These are phyloP conservation scores for Gloeophyllum trabeum DNA, from an alignment of 768 basidiomycete genomes.

Conservation along the genomic window DNA sequence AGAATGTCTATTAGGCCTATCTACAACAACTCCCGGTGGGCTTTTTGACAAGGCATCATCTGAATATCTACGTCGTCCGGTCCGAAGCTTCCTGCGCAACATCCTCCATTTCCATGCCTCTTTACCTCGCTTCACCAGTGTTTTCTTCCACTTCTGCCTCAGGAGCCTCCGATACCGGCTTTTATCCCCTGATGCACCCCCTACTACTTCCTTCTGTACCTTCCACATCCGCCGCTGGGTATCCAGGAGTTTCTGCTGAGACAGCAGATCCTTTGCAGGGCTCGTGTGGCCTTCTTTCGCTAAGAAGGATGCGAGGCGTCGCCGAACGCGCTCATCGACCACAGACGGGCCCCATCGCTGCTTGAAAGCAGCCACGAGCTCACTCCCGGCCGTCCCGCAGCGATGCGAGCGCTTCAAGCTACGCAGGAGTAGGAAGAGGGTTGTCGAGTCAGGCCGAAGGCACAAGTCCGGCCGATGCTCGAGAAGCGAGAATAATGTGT, in stretches of 20 bases:
- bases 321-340: constrained; percentile 46
- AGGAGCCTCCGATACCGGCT: constrained; percentile 11
- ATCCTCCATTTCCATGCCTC: constrained; percentile 21
- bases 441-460: constrained; percentile 45
- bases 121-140: constrained; percentile 20
- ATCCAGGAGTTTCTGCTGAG: constrained; percentile 1
- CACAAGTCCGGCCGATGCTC: constrained; percentile 26
- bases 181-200: constrained; percentile 7
- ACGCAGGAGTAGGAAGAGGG: constrained; percentile 46
- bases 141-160: constrained; percentile 11
- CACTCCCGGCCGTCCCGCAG: constrained; percentile 45
- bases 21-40: too few species aligned
- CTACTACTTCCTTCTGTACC: constrained; percentile 5
- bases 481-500: constrained; percentile 9
- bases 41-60: background rate
- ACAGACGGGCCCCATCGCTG: constrained; percentile 43
- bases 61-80: constrained; percentile 4
- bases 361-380: constrained; percentile 32
- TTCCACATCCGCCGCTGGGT: constrained; percentile 2
- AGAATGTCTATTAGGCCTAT: too few species aligned
- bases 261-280: constrained; percentile 13
- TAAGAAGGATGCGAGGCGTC: constrained; percentile 46
- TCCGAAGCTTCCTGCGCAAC: constrained; percentile 11
- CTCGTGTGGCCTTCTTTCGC: constrained; percentile 54
- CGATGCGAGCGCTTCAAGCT: constrained; percentile 33